Evolutionary conservation across 352 stramenopile species (phyloP), one percentile per base, ranked within the genome.

Genomic region (Phytophthora sojae): DNA sequence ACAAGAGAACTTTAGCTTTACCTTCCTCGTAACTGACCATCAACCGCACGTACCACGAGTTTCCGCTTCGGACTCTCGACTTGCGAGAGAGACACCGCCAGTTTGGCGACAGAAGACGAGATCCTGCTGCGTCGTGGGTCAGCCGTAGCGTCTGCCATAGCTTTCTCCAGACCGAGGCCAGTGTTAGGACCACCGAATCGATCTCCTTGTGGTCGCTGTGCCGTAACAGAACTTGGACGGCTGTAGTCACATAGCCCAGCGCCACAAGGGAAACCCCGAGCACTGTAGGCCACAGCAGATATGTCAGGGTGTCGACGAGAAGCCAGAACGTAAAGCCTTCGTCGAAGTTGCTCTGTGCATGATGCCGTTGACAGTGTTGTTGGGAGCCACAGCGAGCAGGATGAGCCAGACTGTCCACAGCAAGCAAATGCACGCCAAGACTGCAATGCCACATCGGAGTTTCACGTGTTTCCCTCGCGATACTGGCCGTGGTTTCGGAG

Each of bases 281-380:
- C 5, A 32, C 29, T 32, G 29, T 32, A 32, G 29, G 29, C 29
- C 29, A 32, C 29, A 32, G 29, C 8, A 32, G 8, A 32, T 8
- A 6, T 9, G 29, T 4, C 29, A 6, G 29, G 7, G 29, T 32
- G 29, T 32, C 29, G 0, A 32, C 5, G 3, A 32, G 29, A 32
- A 67, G 60, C 64, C 73, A 80, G 42, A 76, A 80, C 1, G 56
- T 58, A n/a, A n/a, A n/a, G 6, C 73, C 63, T 21, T 66, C 39
- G 53, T 80, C 73, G 9, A 72, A 69, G 17, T 64, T 63, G 9
- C 35, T 19, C 1, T 80, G 30, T 64, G 21, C 64, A 76, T 76
- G 35, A 74, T 15, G 4, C 11, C 26, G 49, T 76, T 80, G n/a
- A 74, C 47, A 0, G 37, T 74, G 12, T 58, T 32, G 19, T 57